Base-by-base conservation (phyloP, 2,329 filamentous ascomycete genomes). In the Polychaeton citri region DNA sequence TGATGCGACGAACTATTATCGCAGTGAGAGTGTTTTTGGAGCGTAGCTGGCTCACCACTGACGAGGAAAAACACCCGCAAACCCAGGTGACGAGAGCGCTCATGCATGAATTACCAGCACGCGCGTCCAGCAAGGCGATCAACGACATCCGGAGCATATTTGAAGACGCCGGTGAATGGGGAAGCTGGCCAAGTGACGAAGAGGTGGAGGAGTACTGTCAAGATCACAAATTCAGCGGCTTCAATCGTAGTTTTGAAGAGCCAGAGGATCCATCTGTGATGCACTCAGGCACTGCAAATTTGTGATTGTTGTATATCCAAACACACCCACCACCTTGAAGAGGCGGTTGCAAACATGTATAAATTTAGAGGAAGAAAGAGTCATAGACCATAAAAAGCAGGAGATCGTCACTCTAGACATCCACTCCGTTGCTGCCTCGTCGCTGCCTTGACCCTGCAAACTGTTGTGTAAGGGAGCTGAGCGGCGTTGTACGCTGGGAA, bases 21-120 rank as follows among this genome's bases (percentile, higher is more conserved):
- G 62, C 62, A 1, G 30, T 66, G 34, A 48, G 64, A 5, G 55
- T 60, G 4, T 63, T 59, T 36, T 39, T 66, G 6, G 61, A 66
- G 36, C 52, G 60, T 4, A 47, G 41, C 30, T 58, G 46, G 48
- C 30, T 49, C 21, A 24, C 4, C 21, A 21, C 9, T 15, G 17
- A 31, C n/a, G 19, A 24, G 10, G 16, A 16, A 13, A 32, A 28
- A 20, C 13, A 30, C n/a, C n/a, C 15, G 38, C 38, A 18, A 13
- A 28, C 12, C 15, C 3, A 12, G 5, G 20, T 10, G 16, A 30
- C n/a, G 13, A 6, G 13, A 9, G 18, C 6, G 32, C 20, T 12
- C 24, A 38, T 17, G 30, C 12, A 32, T 19, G 12, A 13, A 28
- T 13, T 32, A n/a, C 19, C 19, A 24, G 28, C 17, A 1, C 36